phyloP scores from a whole-genome alignment of 129 eudicot genomes.

The Escallonia herrerae region DNA sequence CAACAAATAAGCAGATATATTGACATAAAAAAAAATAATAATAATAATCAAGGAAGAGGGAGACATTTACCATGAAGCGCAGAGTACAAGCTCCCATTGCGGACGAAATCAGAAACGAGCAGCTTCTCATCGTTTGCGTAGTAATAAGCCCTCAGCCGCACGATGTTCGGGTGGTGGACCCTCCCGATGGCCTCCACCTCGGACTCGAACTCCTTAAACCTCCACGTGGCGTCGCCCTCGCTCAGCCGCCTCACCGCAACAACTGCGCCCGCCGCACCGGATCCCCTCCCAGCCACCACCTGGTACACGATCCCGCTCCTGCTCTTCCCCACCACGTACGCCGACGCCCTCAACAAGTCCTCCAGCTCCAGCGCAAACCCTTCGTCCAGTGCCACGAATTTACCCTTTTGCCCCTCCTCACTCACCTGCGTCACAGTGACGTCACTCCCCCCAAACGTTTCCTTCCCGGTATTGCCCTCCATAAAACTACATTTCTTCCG shows the following conservation, averaged over 20 bases:
- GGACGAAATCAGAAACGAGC: slow-evolving; percentile 69
- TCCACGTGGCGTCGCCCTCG: slow-evolving; percentile 70
- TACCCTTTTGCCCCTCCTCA: slow-evolving; percentile 90
- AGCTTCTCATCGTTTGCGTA: slow-evolving; percentile 86
- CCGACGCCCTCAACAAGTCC: slow-evolving; percentile 96
- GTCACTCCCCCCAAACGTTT: slow-evolving; percentile 8
- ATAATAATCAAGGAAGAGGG: not conserved
- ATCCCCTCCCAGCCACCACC: slow-evolving; percentile 80
- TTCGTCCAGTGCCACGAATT: slow-evolving; percentile 78
- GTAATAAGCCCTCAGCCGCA: slow-evolving; percentile 82
- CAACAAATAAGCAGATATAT: no score
- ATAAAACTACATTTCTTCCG: slow-evolving; percentile 43
- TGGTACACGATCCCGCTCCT: slow-evolving; percentile 87
- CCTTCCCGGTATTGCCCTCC: slow-evolving; percentile 40
- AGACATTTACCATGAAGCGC: slow-evolving; percentile 74
- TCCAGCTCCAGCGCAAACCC: slow-evolving; percentile 86
- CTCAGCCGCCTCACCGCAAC: slow-evolving; percentile 92
- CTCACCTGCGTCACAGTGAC: slow-evolving; percentile 8
- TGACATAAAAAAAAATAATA: not conserved
- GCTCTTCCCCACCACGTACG: slow-evolving; percentile 94
- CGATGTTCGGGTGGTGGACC: slow-evolving; percentile 75
- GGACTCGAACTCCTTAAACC: slow-evolving; percentile 75
- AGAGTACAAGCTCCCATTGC: slow-evolving; percentile 82
- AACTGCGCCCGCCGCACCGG: slow-evolving; percentile 46
- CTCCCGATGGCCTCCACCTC: slow-evolving; percentile 78